Evolutionary conservation across 495 filamentous ascomycete genomes (phyloP).

Genomic region (Aspergillus incahuasiensis): DNA sequence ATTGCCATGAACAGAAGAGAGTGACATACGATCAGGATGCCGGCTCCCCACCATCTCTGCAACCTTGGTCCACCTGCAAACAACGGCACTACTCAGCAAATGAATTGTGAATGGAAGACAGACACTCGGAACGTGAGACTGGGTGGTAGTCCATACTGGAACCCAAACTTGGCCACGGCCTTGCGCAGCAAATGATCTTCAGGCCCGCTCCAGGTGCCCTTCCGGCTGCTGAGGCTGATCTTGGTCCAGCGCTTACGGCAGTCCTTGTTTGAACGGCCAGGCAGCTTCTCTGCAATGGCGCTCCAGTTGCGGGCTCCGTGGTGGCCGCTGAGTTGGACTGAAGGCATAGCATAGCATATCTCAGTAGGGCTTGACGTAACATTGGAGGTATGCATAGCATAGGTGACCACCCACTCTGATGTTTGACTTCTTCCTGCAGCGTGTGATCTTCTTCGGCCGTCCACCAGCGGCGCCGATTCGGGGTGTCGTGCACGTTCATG

Average conservation of each 20-base stretch:
- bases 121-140: neutral
- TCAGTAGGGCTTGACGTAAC: too few relatives aligned
- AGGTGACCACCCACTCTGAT: too few relatives aligned
- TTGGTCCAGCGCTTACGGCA: conserved; percentile 26
- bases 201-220: conserved; percentile 19
- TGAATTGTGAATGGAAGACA: neutral
- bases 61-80: conserved; percentile 22
- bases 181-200: conserved; percentile 22
- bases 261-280: conserved; percentile 25
- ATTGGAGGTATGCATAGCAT: too few relatives aligned
- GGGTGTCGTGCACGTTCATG: too few relatives aligned
- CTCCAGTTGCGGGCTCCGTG: conserved; percentile 8
- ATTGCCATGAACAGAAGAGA: too few relatives aligned
- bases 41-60: conserved; percentile 20
- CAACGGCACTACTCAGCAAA: neutral
- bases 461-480: too few relatives aligned
- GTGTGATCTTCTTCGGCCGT: too few relatives aligned
- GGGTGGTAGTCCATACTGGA: neutral
- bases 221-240: conserved; percentile 8
- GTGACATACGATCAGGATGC: conserved; percentile 23
- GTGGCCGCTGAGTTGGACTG: neutral
- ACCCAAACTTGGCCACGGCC: conserved; percentile 16
- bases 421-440: too few relatives aligned
- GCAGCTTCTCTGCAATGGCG: conserved; percentile 9
- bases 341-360: too few relatives aligned